phyloP scores from a whole-genome alignment of 1,284 basidiomycete species.

The Acaromyces ingoldii region DNA sequence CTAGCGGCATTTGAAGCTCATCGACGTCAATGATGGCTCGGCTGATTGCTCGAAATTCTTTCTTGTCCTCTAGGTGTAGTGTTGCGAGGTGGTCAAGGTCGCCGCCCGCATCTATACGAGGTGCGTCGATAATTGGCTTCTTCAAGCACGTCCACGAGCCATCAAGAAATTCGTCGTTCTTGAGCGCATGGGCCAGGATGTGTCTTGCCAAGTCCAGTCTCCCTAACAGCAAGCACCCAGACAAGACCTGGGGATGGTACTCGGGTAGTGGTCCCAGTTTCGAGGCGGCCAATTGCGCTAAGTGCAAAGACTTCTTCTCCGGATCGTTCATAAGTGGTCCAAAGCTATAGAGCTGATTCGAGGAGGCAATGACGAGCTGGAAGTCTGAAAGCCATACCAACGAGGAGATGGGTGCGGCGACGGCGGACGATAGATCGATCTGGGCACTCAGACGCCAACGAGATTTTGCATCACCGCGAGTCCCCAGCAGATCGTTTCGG shows the following conservation, averaged over 20 bases:
- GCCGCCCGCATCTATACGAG: constrained; percentile 61
- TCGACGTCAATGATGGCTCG: too few relatives aligned
- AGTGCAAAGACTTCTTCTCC: too few relatives aligned
- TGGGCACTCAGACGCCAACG: not conserved
- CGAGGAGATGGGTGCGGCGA: not conserved
- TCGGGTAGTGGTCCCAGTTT: too few relatives aligned
- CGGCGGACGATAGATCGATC: not conserved
- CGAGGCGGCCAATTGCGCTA: too few relatives aligned
- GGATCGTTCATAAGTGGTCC: not conserved
- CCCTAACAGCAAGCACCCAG: too few relatives aligned
- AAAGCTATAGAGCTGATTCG: not conserved
- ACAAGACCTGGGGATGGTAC: too few relatives aligned
- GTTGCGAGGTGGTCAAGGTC: constrained; percentile 52
- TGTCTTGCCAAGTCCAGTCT: too few relatives aligned
- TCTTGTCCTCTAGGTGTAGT: too few relatives aligned
- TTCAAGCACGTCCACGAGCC: constrained; percentile 8
- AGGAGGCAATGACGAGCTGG: not conserved
- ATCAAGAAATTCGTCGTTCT: constrained; percentile 16
- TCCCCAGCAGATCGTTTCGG: too few relatives aligned
- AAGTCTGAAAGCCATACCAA: not conserved
- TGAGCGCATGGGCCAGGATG: not conserved
- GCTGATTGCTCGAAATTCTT: too few relatives aligned
- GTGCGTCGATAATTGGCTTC: not conserved
- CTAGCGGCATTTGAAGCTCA: constrained; percentile 75
- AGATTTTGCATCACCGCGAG: too few relatives aligned